A percentile compares a stretch with the other conserved stretches of the same genome.
Evolutionary conservation across 2,329 filamentous ascomycete genomes (phyloP).

Genomic region (Ceratocystis huliohia): DNA sequence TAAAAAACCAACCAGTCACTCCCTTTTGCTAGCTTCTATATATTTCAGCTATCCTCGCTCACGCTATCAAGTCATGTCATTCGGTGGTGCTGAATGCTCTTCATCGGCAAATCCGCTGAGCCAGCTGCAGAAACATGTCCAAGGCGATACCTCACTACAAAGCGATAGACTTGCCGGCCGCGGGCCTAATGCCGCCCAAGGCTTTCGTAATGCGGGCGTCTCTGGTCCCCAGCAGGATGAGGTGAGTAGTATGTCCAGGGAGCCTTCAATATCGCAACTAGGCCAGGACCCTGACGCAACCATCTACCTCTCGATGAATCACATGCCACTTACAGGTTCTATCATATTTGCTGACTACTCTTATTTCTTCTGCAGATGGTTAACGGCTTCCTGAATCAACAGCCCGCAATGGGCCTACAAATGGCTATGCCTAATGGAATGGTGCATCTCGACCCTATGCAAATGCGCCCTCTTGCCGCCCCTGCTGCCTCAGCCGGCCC

Average conservation of each 20-base stretch:
- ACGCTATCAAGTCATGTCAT: slow-evolving; percentile 58
- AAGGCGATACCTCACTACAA: slow-evolving; percentile 91
- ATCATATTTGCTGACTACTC: slow-evolving; percentile 6
- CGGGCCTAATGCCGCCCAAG: slow-evolving; percentile 58
- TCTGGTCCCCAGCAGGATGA: slow-evolving; percentile 57
- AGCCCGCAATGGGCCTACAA: slow-evolving; percentile 44
- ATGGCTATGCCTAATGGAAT: slow-evolving; percentile 39
- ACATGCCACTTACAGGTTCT: background rate
- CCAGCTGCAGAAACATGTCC: slow-evolving; percentile 94
- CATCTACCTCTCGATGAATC: background rate
- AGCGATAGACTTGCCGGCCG: slow-evolving; percentile 74
- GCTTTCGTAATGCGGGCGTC: slow-evolving; percentile 61
- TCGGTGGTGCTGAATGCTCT: slow-evolving; percentile 92
- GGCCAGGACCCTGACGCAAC: background rate
- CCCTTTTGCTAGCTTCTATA: background rate
- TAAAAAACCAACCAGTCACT: background rate
- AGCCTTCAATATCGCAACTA: slow-evolving; percentile 22
- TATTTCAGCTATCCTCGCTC: background rate
- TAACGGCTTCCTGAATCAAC: slow-evolving; percentile 82
- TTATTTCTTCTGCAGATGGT: slow-evolving; percentile 52
- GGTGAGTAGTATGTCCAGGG: slow-evolving; percentile 32
- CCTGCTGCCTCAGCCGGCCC: slow-evolving; percentile 31
- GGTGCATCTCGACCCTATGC: slow-evolving; percentile 37
- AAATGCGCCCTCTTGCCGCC: slow-evolving; percentile 24
- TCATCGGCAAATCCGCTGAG: slow-evolving; percentile 90